Conservation (phyloP, 2,329 filamentous ascomycete genomes). For the Curvularia spicifera region DNA sequence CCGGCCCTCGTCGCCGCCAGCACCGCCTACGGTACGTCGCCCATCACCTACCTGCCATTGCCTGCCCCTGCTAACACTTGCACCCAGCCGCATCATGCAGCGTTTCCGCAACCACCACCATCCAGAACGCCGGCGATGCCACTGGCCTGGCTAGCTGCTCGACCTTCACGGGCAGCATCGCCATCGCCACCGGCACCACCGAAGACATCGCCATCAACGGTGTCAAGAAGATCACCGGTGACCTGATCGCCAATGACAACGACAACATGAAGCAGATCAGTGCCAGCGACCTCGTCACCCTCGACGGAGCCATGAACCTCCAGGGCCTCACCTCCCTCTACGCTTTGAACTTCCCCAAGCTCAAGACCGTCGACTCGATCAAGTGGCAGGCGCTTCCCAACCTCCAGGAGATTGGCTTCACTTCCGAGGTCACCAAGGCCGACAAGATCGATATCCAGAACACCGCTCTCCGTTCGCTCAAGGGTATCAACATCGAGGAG, state of each 20-base stretch:
- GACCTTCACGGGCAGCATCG: slow-evolving; percentile 72
- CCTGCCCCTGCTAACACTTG: slow-evolving; percentile 23
- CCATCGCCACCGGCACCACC: slow-evolving; percentile 64
- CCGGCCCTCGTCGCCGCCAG: slow-evolving; percentile 62
- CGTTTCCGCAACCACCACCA: slow-evolving; percentile 58
- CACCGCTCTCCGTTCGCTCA: slow-evolving; percentile 78
- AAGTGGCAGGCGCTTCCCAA: slow-evolving; percentile 74
- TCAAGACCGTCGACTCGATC: slow-evolving; percentile 71
- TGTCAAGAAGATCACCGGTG: slow-evolving; percentile 64
- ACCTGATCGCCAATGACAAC: slow-evolving; percentile 59
- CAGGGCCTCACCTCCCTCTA: slow-evolving; percentile 72
- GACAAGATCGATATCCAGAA: slow-evolving; percentile 77
- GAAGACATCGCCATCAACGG: slow-evolving; percentile 68
- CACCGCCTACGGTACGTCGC: slow-evolving; percentile 58
- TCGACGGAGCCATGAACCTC: slow-evolving; percentile 75
- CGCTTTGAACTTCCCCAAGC: slow-evolving; percentile 68
- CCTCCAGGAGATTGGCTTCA: slow-evolving; percentile 66
- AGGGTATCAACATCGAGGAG: slow-evolving; percentile 79
- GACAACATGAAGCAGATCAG: slow-evolving; percentile 69
- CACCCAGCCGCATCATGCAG: slow-evolving; percentile 48
- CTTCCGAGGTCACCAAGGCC: slow-evolving; percentile 70
- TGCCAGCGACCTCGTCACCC: slow-evolving; percentile 66
- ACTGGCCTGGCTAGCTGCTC: slow-evolving; percentile 66
- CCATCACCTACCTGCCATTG: neutral
- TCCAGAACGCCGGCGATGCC: slow-evolving; percentile 67